Evolutionary conservation across 306 rosid genomes (phyloP).

Genomic region (Fragaria vesca): DNA sequence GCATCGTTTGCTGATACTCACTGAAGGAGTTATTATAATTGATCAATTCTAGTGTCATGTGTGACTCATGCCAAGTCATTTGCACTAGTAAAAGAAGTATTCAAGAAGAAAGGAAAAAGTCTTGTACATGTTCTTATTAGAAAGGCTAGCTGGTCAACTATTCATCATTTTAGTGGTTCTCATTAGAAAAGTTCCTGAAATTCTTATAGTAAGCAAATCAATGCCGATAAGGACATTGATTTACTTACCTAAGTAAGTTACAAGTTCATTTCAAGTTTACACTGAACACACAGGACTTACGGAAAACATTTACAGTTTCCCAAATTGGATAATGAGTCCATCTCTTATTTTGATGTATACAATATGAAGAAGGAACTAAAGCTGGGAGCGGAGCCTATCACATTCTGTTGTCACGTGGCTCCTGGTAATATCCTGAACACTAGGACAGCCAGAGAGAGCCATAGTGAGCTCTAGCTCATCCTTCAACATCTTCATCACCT

Average conservation of each 20-base stretch:
- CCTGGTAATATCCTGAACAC: constrained; percentile 44
- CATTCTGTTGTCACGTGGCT: constrained; percentile 42
- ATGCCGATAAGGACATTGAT: no score
- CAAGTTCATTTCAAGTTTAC: background rate
- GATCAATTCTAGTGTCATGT: background rate
- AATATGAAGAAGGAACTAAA: constrained; percentile 18
- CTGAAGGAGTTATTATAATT: background rate
- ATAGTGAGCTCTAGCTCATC: constrained; percentile 54
- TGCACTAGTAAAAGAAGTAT: background rate
- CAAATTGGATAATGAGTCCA: background rate
- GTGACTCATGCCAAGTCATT: background rate
- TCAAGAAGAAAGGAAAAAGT: background rate
- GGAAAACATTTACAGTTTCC: background rate
- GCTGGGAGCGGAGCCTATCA: constrained; percentile 42
- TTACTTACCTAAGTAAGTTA: no score
- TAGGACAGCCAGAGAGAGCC: constrained; percentile 54
- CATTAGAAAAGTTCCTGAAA: no score
- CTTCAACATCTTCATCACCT: constrained; percentile 52
- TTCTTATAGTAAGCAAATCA: no score
- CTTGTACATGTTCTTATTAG: background rate
- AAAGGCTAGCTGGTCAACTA: background rate
- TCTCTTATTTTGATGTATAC: no score
- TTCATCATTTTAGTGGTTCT: no score
- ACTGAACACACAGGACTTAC: background rate
- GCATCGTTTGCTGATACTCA: background rate